Evolutionary conservation across 176 grass and related monocot genomes (phyloP).

Genomic region (Neostapfia colusana): DNA sequence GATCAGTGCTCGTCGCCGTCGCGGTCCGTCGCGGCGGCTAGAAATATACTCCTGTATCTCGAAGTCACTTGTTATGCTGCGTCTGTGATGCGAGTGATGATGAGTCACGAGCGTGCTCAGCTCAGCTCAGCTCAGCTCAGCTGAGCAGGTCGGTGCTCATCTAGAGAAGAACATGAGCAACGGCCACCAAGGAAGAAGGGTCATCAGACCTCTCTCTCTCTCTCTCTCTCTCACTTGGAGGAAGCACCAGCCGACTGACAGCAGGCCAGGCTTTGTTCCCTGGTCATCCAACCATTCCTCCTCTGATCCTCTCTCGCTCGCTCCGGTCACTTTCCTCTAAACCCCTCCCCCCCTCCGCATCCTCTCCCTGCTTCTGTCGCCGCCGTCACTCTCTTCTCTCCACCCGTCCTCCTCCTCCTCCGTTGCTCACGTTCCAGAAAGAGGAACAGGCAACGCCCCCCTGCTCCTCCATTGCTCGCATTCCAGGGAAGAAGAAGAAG

Average conservation of each 20-base stretch:
- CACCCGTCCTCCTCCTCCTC: constrained; percentile 5
- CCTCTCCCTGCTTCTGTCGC: not conserved
- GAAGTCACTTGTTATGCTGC: too few species aligned
- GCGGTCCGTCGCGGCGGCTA: too few species aligned
- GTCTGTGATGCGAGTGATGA: too few species aligned
- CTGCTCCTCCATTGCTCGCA: not conserved
- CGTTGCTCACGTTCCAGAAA: not conserved
- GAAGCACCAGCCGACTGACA: constrained; percentile 29
- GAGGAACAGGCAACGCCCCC: not conserved
- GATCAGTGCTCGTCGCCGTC: too few species aligned
- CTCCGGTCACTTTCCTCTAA: constrained; percentile 20
- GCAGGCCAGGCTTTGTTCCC: constrained; percentile 43
- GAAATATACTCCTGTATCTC: too few species aligned
- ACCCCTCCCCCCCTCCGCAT: not conserved
- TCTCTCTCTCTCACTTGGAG: too few species aligned
- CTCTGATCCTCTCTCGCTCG: not conserved
- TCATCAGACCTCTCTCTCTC: too few species aligned
- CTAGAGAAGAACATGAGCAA: too few species aligned
- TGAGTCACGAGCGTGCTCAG: too few species aligned
- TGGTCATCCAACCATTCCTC: constrained; percentile 39
- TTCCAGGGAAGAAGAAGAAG: not conserved
- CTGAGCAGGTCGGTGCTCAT: too few species aligned
- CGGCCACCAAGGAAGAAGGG: too few species aligned
- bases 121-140: too few species aligned
- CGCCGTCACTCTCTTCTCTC: constrained; percentile 32